Percentiles rank a stretch among this genome's conserved stretches.
Conservation (phyloP, 352 stramenopile species). For the Pythium guiyangense region DNA sequence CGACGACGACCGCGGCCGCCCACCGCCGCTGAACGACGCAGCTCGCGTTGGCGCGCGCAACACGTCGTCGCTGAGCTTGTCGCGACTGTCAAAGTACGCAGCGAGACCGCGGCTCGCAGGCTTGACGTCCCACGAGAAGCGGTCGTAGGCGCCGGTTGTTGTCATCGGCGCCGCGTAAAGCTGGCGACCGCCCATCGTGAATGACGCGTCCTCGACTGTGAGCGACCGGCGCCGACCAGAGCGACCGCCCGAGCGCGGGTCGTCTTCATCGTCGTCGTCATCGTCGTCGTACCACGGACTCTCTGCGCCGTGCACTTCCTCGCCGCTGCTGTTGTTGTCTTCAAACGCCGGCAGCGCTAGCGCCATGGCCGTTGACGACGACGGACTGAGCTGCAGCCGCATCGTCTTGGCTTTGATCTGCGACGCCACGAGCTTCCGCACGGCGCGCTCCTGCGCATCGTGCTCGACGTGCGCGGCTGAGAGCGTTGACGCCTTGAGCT, state of each 20-base stretch:
- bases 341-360: not conserved
- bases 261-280: constrained; percentile 7
- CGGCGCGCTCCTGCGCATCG: constrained; percentile 55
- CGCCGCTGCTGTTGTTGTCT: constrained; percentile 21
- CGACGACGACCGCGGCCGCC: constrained; percentile 24
- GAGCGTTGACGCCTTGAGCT: constrained; percentile 44
- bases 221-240: constrained; percentile 16
- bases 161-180: constrained; percentile 16
- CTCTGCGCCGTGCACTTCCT: constrained; percentile 6
- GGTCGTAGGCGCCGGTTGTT: not conserved
- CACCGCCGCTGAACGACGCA: constrained; percentile 7
- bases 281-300: constrained; percentile 26
- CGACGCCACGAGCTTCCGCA: constrained; percentile 60
- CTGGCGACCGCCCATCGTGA: constrained; percentile 12
- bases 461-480: constrained; percentile 19
- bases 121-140: constrained; percentile 11
- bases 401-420: constrained; percentile 62
- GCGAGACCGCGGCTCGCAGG: constrained; percentile 6
- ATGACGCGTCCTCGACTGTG: constrained; percentile 18
- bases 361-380: constrained; percentile 12
- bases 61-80: constrained; percentile 8
- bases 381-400: constrained; percentile 37
- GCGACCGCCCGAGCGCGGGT: not conserved
- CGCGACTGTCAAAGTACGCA: constrained; percentile 13
- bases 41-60: constrained; percentile 6